Conservation (phyloP, 139 green algal species). For the Dunaliella primolecta region DNA sequence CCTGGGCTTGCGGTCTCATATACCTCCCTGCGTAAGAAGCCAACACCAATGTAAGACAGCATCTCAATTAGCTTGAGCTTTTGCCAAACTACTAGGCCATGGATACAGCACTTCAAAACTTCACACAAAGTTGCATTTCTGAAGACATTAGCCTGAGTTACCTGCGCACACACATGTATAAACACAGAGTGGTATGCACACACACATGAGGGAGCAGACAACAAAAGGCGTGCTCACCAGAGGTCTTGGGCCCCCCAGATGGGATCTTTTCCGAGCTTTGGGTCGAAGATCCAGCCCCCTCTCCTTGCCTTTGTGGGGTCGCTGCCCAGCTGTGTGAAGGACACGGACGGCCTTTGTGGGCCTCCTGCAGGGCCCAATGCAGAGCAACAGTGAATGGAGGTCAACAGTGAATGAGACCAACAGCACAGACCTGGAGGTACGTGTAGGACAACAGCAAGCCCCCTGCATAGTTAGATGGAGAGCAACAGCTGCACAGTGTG, state of each 20-base stretch:
- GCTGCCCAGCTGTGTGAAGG: constrained; percentile 44
- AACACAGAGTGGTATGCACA: background rate
- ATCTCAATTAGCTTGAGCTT: constrained; percentile 4
- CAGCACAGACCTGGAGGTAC: no score
- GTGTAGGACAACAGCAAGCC: no score
- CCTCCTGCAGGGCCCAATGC: no score
- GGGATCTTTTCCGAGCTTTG: constrained; percentile 31
- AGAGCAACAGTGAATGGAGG: no score
- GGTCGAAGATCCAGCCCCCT: constrained; percentile 42
- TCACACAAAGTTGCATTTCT: background rate
- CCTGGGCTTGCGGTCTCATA: constrained; percentile 70
- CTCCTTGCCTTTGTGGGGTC: constrained; percentile 67
- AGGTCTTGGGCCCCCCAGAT: constrained; percentile 55
- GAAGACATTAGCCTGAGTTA: background rate
- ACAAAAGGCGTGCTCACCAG: constrained; percentile 28
- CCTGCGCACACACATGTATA: background rate
- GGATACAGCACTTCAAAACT: background rate
- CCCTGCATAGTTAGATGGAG: no score
- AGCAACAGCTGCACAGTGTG: no score
- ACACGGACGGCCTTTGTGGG: background rate
- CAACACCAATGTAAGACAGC: background rate
- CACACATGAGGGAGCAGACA: background rate
- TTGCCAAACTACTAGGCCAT: background rate
- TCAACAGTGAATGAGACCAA: no score
- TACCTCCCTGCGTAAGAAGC: constrained; percentile 60